These are phyloP conservation scores for Metschnikowia lochheadii DNA, from an alignment of 805 yeast genomes.

Conservation along the genomic window DNA sequence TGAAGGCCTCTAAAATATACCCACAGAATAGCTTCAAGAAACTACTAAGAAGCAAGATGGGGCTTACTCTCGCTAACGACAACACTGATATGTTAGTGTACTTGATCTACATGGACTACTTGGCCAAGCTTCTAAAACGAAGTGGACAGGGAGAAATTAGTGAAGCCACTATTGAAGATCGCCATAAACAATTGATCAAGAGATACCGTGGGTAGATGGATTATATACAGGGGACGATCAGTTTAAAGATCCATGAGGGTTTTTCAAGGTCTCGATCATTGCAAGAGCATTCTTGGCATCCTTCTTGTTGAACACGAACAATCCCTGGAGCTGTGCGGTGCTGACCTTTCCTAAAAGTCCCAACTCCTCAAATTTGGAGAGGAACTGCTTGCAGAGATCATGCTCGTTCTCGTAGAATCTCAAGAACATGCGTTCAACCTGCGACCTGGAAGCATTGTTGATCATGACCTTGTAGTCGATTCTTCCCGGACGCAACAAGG, in stretches of 20 bases:
- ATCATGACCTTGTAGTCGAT: constrained; percentile 79
- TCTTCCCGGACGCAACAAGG: constrained; percentile 91
- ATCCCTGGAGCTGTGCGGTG: constrained; percentile 93
- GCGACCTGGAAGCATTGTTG: constrained; percentile 82
- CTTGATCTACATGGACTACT: constrained; percentile 45
- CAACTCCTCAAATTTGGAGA: constrained; percentile 44
- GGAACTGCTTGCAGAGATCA: constrained; percentile 50
- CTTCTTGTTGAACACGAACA: constrained; percentile 87
- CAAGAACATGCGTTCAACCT: constrained; percentile 78
- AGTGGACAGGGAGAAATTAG: constrained; percentile 31
- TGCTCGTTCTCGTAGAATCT: constrained; percentile 71
- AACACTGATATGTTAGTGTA: constrained; percentile 42
- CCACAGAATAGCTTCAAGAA: constrained; percentile 12
- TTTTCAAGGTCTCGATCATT: constrained; percentile 49
- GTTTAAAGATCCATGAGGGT: constrained; percentile 21
- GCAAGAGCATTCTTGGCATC: constrained; percentile 72
- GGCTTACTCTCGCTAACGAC: constrained; percentile 25
- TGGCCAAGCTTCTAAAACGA: constrained; percentile 39
- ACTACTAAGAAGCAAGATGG: constrained; percentile 9
- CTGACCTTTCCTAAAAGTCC: constrained; percentile 50
- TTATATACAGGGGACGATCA: background rate
- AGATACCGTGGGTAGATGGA: constrained; percentile 31
- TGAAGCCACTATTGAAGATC: constrained; percentile 37
- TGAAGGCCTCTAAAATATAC: constrained; percentile 2
- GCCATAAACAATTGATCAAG: constrained; percentile 28